Evolutionary conservation across 768 basidiomycete species (phyloP).

Genomic region (Suillus tomentosus): DNA sequence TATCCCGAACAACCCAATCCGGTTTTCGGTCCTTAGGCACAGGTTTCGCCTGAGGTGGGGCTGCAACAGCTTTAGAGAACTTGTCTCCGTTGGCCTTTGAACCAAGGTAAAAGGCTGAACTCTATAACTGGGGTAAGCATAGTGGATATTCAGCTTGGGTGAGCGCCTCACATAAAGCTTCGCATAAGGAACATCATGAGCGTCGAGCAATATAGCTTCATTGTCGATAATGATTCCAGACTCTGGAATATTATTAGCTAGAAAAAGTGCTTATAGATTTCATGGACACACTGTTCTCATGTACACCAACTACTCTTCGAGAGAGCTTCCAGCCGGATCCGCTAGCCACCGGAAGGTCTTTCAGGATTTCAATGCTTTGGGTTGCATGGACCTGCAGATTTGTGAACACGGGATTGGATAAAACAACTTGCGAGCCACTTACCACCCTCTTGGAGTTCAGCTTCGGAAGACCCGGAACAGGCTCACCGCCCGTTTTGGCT

Average conservation of each 20-base stretch:
- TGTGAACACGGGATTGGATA: background rate
- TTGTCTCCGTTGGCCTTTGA: constrained; percentile 63
- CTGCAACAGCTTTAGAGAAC: constrained; percentile 62
- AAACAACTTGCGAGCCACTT: constrained; percentile 24
- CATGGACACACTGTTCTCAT: constrained; percentile 73
- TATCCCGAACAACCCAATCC: constrained; percentile 61
- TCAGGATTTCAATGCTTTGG: constrained; percentile 79
- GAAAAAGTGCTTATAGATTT: background rate
- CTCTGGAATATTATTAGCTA: constrained; percentile 42
- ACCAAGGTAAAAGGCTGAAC: constrained; percentile 70
- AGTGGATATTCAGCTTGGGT: background rate
- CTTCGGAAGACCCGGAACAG: constrained; percentile 68
- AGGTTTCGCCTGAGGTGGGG: constrained; percentile 60
- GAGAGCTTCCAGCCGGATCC: constrained; percentile 81
- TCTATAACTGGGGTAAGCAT: constrained; percentile 34
- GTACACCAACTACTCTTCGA: constrained; percentile 64
- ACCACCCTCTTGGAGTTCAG: constrained; percentile 73
- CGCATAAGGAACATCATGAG: constrained; percentile 58
- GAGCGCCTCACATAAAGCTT: constrained; percentile 55
- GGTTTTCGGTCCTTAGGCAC: constrained; percentile 62
- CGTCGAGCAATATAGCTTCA: constrained; percentile 65
- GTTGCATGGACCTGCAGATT: constrained; percentile 69
- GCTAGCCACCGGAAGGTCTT: constrained; percentile 72
- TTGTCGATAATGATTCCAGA: constrained; percentile 71
- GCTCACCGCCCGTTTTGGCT: constrained; percentile 38